Evolutionary conservation across 345 rosid genomes (phyloP), one percentile per base, ranked within the genome.

Genomic region (Eucalyptus cloeziana): DNA sequence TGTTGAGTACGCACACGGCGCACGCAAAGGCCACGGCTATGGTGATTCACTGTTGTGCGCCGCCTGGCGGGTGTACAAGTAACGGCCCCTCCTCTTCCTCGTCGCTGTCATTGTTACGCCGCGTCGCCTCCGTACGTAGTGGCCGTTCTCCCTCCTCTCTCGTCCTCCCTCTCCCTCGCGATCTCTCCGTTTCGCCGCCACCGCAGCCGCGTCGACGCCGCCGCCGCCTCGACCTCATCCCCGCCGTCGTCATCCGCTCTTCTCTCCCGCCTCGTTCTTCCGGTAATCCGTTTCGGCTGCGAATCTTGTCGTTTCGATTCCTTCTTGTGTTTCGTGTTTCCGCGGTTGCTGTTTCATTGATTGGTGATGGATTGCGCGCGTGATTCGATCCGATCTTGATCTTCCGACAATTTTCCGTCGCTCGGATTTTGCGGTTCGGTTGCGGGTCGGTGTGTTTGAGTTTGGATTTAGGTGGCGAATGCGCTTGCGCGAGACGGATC

Each of bases 131-230:
- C 85, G 4, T 76, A 11, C 15, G 30, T 11, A 21, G 30, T 25
- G 1, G 9, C 58, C 58, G 58, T 0, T 64, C 76, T 31, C 31
- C 40, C 0, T 6, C 47, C 24, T 22, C 85, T 0, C 0, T 76
- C 11, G 47, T 3, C 27, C 83, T 37, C 83, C 83, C 43, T 44
- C 83, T 76, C 83, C 83, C 27, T 76, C 83, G 83, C 83, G 4
- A 21, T 24, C 83, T 22, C 27, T 37, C 47, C 83, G 27, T 11
- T 76, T 21, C 83, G 45, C n/a, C 13, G n/a, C n/a, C 1, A n/a
- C 60, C 3, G 15, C 67, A 1, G 67, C 67, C 30, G 62, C 62
- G 30, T 56, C 62, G 71, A 7, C 71, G 71, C 16, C 67, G 64
- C 30, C 44, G 83, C 0, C 83, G 15, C 43, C 45, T 76, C 47